Percentiles rank a stretch among this genome's conserved stretches.
Evolutionary conservation across 1,139 yeast species (phyloP).

Genomic region (Ogataea hybrid): DNA sequence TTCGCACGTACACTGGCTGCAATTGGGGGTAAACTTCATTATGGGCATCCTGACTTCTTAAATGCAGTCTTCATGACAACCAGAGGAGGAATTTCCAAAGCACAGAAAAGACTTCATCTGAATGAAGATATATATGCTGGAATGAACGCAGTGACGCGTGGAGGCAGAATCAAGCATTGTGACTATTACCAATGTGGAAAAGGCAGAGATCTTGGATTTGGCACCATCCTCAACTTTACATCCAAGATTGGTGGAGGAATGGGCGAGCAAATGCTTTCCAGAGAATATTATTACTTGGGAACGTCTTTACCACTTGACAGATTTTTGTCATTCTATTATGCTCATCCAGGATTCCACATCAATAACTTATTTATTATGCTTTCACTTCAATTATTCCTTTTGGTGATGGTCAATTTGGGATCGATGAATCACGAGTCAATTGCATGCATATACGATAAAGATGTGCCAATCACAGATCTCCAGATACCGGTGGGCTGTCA

Average conservation of each 20-base stretch:
- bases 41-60: slow-evolving; percentile 90
- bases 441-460: slow-evolving; percentile 52
- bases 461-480: slow-evolving; percentile 57
- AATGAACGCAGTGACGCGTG: slow-evolving; percentile 75
- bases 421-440: slow-evolving; percentile 61
- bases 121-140: slow-evolving; percentile 94
- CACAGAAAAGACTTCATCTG: slow-evolving; percentile 80
- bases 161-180: slow-evolving; percentile 84
- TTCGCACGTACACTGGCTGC: slow-evolving; percentile 85
- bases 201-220: slow-evolving; percentile 86
- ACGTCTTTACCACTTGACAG: slow-evolving; percentile 76
- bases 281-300: slow-evolving; percentile 83
- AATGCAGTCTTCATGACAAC: slow-evolving; percentile 87
- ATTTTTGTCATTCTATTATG: slow-evolving; percentile 81
- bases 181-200: slow-evolving; percentile 91
- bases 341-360: slow-evolving; percentile 89
- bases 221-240: slow-evolving; percentile 79
- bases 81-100: slow-evolving; percentile 87
- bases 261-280: slow-evolving; percentile 87
- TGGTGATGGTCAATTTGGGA: slow-evolving; percentile 66
- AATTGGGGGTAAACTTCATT: slow-evolving; percentile 84
- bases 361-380: slow-evolving; percentile 77
- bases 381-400: slow-evolving; percentile 69
- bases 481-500: slow-evolving; percentile 73
- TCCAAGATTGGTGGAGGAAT: slow-evolving; percentile 92